Percentiles rank a stretch among this genome's conserved stretches.
These are phyloP conservation scores for Cutaneotrichosporon dermatis DNA, from an alignment of 1,284 basidiomycete genomes.

Conservation along the genomic window DNA sequence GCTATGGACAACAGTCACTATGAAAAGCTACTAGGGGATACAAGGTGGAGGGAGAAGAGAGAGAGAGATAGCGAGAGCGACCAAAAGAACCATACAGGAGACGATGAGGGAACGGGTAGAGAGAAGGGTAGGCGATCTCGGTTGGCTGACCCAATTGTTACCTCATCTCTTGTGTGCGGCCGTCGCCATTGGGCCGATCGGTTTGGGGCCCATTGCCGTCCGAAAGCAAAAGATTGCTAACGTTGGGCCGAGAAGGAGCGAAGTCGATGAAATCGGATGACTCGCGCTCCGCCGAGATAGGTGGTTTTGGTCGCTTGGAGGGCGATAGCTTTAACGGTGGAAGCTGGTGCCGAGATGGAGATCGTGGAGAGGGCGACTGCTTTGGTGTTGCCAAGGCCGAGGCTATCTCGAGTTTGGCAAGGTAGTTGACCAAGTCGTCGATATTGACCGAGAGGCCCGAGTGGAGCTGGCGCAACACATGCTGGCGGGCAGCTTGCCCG, in stretches of 20 bases:
- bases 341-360: neutral
- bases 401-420: conserved; percentile 13
- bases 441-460: conserved; percentile 11
- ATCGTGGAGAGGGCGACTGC: neutral
- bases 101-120: neutral
- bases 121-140: neutral
- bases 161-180: neutral
- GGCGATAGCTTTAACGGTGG: neutral
- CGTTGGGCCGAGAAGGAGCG: conserved; percentile 14
- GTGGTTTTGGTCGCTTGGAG: neutral
- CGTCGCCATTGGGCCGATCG: neutral
- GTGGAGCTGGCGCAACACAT: conserved; percentile 3
- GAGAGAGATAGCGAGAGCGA: too few relatives aligned
- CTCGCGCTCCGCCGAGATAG: neutral
- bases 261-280: conserved; percentile 10
- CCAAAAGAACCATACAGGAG: neutral
- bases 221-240: conserved; percentile 9
- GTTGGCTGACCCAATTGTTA: neutral
- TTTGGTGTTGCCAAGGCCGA: neutral
- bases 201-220: neutral
- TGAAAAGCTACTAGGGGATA: neutral
- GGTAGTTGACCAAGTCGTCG: conserved; percentile 13
- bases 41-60: neutral
- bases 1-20: neutral
- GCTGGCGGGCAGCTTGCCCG: conserved; percentile 7